These are phyloP conservation scores for Fusarium cicatricum DNA, from an alignment of 2,329 filamentous ascomycete species.

Conservation along the genomic window DNA sequence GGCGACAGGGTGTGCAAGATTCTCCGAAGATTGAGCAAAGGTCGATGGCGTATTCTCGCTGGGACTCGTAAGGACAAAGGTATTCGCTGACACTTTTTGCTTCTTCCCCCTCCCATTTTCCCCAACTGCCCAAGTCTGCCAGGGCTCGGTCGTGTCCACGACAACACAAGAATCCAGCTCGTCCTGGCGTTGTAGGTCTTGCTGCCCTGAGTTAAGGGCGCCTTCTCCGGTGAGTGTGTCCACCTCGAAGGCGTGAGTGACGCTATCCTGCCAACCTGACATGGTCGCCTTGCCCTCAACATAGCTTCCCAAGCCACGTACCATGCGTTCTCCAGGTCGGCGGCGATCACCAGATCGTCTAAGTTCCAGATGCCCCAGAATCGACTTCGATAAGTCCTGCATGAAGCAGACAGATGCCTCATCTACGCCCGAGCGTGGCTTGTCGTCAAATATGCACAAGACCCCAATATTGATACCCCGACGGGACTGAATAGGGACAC, in stretches of 20 bases:
- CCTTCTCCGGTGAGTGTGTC: constrained; percentile 15
- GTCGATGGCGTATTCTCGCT: too few relatives aligned
- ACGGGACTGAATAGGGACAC: constrained; percentile 50
- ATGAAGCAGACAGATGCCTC: constrained; percentile 41
- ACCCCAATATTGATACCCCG: constrained; percentile 54
- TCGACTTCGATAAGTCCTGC: constrained; percentile 41
- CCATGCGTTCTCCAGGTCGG: constrained; percentile 48
- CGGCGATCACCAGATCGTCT: constrained; percentile 39
- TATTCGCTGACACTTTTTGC: neutral
- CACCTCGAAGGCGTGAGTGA: constrained; percentile 13
- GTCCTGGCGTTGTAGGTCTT: constrained; percentile 15
- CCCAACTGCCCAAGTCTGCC: neutral
- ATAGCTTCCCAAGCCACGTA: constrained; percentile 50
- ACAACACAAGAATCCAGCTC: neutral
- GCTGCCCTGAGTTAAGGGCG: constrained; percentile 14
- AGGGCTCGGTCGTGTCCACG: neutral
- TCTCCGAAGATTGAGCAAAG: too few relatives aligned
- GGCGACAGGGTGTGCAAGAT: too few relatives aligned
- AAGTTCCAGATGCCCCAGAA: constrained; percentile 50
- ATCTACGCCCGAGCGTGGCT: constrained; percentile 32
- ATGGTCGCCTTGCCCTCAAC: constrained; percentile 47
- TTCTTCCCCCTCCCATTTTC: neutral
- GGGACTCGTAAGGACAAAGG: neutral
- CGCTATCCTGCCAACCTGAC: constrained; percentile 25
- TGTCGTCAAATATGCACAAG: constrained; percentile 43